These are phyloP conservation scores for Herpetospermum pedunculosum DNA, from an alignment of 306 rosid species.

Conservation along the genomic window DNA sequence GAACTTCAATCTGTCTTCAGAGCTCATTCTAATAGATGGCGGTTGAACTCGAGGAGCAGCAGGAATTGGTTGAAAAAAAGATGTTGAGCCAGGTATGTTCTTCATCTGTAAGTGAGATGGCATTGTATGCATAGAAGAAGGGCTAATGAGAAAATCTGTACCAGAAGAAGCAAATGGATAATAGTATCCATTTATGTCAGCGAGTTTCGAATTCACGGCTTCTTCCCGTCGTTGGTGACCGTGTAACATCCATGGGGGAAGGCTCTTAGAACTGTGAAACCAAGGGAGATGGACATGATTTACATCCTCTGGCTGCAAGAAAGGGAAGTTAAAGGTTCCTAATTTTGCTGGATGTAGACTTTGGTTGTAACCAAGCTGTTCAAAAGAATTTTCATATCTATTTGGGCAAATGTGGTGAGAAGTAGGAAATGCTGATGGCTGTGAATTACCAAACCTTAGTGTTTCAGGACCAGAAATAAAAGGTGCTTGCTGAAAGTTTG, in stretches of 20 bases:
- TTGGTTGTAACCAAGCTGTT: slow-evolving; percentile 30
- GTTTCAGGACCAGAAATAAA: slow-evolving; percentile 44
- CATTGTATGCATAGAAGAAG: slow-evolving; percentile 25
- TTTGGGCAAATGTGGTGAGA: slow-evolving; percentile 25
- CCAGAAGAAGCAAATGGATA: slow-evolving; percentile 40
- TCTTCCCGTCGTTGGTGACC: slow-evolving; percentile 38
- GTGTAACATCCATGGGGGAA: slow-evolving; percentile 51
- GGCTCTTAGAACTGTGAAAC: slow-evolving; percentile 32
- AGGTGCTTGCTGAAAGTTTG: slow-evolving; percentile 29
- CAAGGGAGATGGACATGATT: slow-evolving; percentile 38
- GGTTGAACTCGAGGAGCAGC: slow-evolving; percentile 21
- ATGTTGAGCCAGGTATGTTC: slow-evolving; percentile 21
- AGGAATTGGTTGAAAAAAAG: slow-evolving; percentile 36
- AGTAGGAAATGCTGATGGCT: slow-evolving; percentile 21
- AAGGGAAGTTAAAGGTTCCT: slow-evolving; percentile 46
- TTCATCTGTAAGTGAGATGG: slow-evolving; percentile 31
- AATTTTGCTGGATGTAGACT: slow-evolving; percentile 33
- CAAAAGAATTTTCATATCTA: slow-evolving; percentile 25
- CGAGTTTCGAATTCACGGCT: slow-evolving; percentile 28
- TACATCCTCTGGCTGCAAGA: slow-evolving; percentile 40
- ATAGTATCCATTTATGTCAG: slow-evolving; percentile 21
- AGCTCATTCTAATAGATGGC: slow-evolving; percentile 25
- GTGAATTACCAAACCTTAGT: slow-evolving; percentile 33
- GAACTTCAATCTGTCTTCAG: slow-evolving; percentile 35
- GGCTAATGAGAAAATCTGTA: slow-evolving; percentile 24